Evolutionary conservation across 305 asterid species (phyloP).

Genomic region (Solanum hybrid): DNA sequence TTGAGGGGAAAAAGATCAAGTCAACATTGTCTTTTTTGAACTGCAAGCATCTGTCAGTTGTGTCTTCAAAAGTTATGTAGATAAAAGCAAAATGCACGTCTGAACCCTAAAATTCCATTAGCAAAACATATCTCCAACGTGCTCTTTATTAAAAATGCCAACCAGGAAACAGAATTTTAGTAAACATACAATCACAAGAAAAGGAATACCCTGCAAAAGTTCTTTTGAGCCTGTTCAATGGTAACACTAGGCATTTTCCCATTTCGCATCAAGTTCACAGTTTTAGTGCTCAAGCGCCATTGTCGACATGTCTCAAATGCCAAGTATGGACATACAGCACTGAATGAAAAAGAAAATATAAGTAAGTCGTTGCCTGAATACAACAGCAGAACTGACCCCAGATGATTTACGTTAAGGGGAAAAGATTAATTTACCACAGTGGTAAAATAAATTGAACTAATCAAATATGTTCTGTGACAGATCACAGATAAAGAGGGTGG

Average conservation of each 20-base stretch:
- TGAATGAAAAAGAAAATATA: conserved; percentile 15
- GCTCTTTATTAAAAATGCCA: neutral
- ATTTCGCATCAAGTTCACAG: conserved; percentile 94
- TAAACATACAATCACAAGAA: neutral
- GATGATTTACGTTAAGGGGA: neutral
- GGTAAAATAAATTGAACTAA: neutral
- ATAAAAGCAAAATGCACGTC: neutral
- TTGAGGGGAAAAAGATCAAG: conserved; percentile 4
- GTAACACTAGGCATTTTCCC: conserved; percentile 98
- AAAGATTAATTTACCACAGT: neutral
- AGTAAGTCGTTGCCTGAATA: neutral
- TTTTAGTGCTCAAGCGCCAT: conserved; percentile 96
- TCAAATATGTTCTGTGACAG: neutral
- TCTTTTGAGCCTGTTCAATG: conserved; percentile 95
- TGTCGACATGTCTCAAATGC: conserved; percentile 97
- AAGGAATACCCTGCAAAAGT: conserved; percentile 65
- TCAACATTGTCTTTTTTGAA: neutral
- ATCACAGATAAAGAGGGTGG: neutral
- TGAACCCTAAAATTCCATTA: neutral
- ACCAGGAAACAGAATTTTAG: neutral
- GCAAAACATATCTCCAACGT: neutral
- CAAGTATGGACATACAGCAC: conserved; percentile 98
- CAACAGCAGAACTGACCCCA: neutral
- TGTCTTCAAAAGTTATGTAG: neutral
- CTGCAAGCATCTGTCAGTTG: conserved; percentile 1